Evolutionary conservation across 768 basidiomycete genomes (phyloP).

Genomic region (Boletellus ananiceps): DNA sequence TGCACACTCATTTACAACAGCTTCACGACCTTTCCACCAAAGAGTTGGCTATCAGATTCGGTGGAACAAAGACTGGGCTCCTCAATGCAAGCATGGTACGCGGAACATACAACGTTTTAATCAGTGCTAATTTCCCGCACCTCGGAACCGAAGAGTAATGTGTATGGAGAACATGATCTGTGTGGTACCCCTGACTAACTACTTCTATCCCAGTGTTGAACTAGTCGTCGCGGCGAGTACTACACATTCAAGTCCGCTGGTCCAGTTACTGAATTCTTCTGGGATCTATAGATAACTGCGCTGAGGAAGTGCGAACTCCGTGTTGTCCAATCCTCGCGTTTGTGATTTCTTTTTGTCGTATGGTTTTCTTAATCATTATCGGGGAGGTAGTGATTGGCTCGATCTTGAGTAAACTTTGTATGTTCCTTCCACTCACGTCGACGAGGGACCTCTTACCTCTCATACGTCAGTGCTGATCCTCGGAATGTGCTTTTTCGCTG

Average conservation of each 20-base stretch:
- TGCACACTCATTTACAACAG: constrained; percentile 30
- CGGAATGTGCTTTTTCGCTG: constrained; percentile 90
- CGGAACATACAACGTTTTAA: not conserved
- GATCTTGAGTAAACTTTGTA: constrained; percentile 74
- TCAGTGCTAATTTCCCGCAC: constrained; percentile 4
- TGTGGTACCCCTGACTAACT: not conserved
- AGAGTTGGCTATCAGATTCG: constrained; percentile 70
- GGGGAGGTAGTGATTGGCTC: constrained; percentile 64
- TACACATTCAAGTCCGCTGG: not conserved
- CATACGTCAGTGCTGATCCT: constrained; percentile 60
- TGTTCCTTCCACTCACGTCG: constrained; percentile 18
- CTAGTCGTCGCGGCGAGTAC: constrained; percentile 66
- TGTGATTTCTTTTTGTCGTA: constrained; percentile 20
- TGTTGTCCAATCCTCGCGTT: constrained; percentile 77
- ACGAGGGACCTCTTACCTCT: constrained; percentile 3
- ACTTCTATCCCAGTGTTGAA: constrained; percentile 41
- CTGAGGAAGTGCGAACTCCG: constrained; percentile 76
- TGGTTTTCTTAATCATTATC: constrained; percentile 6
- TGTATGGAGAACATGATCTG: constrained; percentile 38
- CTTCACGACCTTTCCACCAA: constrained; percentile 74
- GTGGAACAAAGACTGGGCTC: constrained; percentile 71
- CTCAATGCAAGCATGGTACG: constrained; percentile 77
- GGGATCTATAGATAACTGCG: constrained; percentile 53
- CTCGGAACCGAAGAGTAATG: constrained; percentile 51
- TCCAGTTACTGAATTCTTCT: not conserved